Evolutionary conservation across 1,284 basidiomycete genomes (phyloP).

Genomic region (Veloporphyrellus conicus): DNA sequence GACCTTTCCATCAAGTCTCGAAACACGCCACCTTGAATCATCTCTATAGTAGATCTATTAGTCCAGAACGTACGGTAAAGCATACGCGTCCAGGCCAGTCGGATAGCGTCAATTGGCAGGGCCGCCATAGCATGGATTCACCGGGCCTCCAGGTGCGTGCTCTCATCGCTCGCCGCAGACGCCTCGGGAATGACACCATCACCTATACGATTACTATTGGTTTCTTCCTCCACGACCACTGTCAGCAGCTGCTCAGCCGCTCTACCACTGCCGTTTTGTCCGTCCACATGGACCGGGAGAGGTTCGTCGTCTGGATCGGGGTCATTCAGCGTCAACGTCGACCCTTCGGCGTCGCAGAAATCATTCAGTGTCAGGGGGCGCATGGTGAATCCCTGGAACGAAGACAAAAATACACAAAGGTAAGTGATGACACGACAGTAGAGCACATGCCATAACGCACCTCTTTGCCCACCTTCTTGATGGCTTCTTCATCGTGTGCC

Average conservation of each 20-base stretch:
- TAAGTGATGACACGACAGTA: neutral
- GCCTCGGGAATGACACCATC: neutral
- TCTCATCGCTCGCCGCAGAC: conserved; percentile 2
- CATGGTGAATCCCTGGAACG: conserved; percentile 65
- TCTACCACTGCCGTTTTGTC: neutral
- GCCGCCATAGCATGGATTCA: no score
- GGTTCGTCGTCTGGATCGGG: conserved; percentile 32
- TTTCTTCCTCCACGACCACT: neutral
- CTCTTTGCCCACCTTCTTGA: conserved; percentile 53
- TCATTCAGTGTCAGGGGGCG: conserved; percentile 68
- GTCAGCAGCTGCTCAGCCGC: neutral
- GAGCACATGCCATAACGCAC: conserved; percentile 37
- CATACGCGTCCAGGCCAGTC: no score
- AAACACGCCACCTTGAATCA: no score
- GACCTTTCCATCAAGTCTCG: no score
- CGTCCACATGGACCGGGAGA: conserved; percentile 10
- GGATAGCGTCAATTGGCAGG: no score
- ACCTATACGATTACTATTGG: neutral
- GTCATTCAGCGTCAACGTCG: conserved; percentile 29
- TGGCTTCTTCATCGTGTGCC: conserved; percentile 47
- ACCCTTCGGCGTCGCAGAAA: conserved; percentile 63
- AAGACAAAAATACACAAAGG: neutral
- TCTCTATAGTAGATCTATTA: no score
- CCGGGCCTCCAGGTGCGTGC: neutral
- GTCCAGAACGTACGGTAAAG: no score